Conservation (phyloP, 2,329 filamentous ascomycete genomes). For the Aureobasidium sp. region DNA sequence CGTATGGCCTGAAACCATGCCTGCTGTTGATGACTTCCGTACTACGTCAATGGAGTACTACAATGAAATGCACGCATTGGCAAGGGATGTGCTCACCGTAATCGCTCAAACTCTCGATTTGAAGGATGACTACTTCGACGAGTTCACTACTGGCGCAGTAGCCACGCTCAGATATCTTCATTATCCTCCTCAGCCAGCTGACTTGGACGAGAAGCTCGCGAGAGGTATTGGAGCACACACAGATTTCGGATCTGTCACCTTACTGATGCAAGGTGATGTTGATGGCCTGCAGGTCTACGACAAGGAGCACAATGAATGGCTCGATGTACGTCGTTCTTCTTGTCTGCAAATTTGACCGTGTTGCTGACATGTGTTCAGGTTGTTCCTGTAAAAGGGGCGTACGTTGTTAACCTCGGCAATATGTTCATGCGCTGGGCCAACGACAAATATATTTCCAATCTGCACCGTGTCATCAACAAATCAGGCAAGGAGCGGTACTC, state of each 20-base stretch:
- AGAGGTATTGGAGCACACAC: slow-evolving; percentile 37
- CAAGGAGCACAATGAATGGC: slow-evolving; percentile 21
- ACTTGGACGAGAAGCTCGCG: slow-evolving; percentile 26
- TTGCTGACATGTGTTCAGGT: not conserved
- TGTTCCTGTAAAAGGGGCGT: slow-evolving; percentile 18
- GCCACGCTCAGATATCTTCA: slow-evolving; percentile 33
- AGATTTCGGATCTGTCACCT: slow-evolving; percentile 35
- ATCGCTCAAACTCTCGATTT: not conserved
- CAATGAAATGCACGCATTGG: not conserved
- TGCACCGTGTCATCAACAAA: slow-evolving; percentile 49
- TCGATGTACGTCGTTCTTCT: slow-evolving; percentile 20
- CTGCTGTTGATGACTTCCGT: not conserved
- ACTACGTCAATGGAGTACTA: not conserved
- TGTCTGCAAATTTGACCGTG: not conserved
- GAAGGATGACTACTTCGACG: slow-evolving; percentile 22
- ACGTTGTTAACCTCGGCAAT: slow-evolving; percentile 18
- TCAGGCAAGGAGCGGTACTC: slow-evolving; percentile 45
- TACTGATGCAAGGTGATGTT: slow-evolving; percentile 34
- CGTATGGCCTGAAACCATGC: slow-evolving; percentile 23
- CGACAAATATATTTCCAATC: slow-evolving; percentile 44
- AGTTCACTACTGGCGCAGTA: slow-evolving; percentile 28
- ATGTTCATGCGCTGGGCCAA: slow-evolving; percentile 29
- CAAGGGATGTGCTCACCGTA: not conserved
- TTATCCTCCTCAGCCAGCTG: slow-evolving; percentile 32
- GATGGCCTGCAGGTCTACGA: slow-evolving; percentile 31